A percentile compares a stretch with the other conserved stretches of the same genome.
Conservation (phyloP, 768 basidiomycete genomes). For the Harrya chromipes region DNA sequence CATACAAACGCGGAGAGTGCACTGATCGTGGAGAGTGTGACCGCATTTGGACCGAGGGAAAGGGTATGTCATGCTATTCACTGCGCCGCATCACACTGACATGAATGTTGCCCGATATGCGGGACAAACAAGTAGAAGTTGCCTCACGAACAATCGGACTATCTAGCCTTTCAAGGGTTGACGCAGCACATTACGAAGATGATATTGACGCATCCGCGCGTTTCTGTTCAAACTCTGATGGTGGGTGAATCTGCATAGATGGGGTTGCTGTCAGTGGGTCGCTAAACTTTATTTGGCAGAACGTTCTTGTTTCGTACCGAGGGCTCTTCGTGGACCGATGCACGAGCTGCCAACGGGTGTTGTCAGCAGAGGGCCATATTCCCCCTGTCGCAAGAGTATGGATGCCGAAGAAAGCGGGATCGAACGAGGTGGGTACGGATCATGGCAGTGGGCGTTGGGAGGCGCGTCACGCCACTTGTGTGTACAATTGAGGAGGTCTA, state of each 20-base stretch:
- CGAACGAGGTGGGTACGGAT: constrained; percentile 1
- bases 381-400: constrained; percentile 67
- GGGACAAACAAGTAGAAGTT: constrained; percentile 43
- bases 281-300: constrained; percentile 31
- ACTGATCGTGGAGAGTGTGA: constrained; percentile 59
- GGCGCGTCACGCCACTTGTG: constrained; percentile 49
- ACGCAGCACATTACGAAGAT: constrained; percentile 65
- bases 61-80: constrained; percentile 36
- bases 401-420: constrained; percentile 27
- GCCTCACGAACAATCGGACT: constrained; percentile 69
- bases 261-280: background rate
- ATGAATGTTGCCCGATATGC: background rate
- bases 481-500: constrained; percentile 19
- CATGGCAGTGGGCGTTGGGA: constrained; percentile 42
- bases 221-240: constrained; percentile 52
- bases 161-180: constrained; percentile 57
- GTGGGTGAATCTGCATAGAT: constrained; percentile 29
- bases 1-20: constrained; percentile 33
- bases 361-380: constrained; percentile 67
- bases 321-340: constrained; percentile 64
- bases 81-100: background rate
- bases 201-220: constrained; percentile 51
- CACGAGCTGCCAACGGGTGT: constrained; percentile 56
- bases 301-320: constrained; percentile 52
- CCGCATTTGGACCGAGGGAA: constrained; percentile 75